These are phyloP conservation scores for Globisporangium ultimum DNA, from an alignment of 352 stramenopile genomes.

Conservation along the genomic window DNA sequence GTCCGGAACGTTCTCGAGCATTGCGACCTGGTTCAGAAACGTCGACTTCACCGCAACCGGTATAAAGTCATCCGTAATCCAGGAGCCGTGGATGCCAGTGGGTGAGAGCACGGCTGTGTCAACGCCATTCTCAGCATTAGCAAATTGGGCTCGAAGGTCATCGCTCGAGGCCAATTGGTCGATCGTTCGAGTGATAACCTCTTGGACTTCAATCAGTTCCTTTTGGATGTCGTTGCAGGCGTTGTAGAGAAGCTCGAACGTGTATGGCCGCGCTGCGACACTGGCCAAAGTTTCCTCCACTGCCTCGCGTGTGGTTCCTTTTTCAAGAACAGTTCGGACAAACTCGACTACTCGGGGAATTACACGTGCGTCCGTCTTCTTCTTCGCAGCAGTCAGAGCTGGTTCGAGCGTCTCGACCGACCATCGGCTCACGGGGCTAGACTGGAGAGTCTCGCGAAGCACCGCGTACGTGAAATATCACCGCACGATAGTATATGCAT, in stretches of 20 bases:
- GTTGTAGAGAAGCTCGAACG: neutral
- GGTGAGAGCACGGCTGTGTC: neutral
- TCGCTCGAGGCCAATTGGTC: neutral
- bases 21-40: conserved; percentile 22
- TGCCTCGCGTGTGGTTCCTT: neutral
- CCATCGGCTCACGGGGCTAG: neutral
- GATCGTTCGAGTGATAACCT: neutral
- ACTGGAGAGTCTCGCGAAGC: neutral
- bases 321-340: conserved; percentile 3
- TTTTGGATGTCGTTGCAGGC: neutral
- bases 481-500: conserved; percentile 2
- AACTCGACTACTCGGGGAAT: conserved; percentile 1
- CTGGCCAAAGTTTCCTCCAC: neutral
- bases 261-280: neutral
- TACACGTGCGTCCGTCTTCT: neutral
- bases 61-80: conserved; percentile 32
- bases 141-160: neutral
- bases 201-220: neutral
- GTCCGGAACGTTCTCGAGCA: conserved; percentile 34
- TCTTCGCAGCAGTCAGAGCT: neutral
- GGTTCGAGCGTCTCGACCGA: neutral
- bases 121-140: neutral
- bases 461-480: conserved; percentile 8
- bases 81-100: conserved; percentile 11
- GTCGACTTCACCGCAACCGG: conserved; percentile 17